Percentiles rank a stretch among this genome's conserved stretches.
These are phyloP conservation scores for Asterophora parasitica DNA, from an alignment of 768 basidiomycete genomes.

Conservation along the genomic window DNA sequence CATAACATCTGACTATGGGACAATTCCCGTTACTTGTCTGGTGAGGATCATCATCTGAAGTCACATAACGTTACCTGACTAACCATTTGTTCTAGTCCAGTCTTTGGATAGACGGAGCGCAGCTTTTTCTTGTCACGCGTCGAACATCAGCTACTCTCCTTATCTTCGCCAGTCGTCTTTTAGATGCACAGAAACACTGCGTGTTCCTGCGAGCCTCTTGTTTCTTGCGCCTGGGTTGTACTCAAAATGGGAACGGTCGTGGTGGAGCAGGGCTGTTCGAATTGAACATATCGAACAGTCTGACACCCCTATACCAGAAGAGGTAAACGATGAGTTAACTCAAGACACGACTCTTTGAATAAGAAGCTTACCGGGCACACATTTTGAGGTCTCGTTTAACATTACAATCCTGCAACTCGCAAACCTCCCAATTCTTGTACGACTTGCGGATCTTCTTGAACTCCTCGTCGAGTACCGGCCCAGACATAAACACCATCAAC, in stretches of 20 bases:
- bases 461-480: no score
- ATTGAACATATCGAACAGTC: no score
- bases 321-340: no score
- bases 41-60: neutral
- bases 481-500: no score
- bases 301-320: no score
- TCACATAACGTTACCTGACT: neutral
- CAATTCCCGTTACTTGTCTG: neutral
- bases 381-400: no score
- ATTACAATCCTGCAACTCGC: no score
- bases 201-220: conserved; percentile 1
- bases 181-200: conserved; percentile 3
- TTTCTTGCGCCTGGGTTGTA: neutral
- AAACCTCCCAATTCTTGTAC: no score
- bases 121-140: neutral
- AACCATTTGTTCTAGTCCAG: neutral
- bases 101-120: neutral
- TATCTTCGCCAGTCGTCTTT: conserved; percentile 10
- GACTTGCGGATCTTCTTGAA: no score
- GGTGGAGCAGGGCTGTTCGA: conserved; percentile 4
- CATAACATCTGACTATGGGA: neutral
- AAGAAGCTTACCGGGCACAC: no score
- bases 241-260: neutral
- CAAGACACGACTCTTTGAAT: no score
- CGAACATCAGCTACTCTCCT: conserved; percentile 1